Percentiles rank a stretch among this genome's conserved stretches.
Conservation (phyloP, 192 early-diverging fungal genomes). For the Entomortierella chlamydospora region DNA sequence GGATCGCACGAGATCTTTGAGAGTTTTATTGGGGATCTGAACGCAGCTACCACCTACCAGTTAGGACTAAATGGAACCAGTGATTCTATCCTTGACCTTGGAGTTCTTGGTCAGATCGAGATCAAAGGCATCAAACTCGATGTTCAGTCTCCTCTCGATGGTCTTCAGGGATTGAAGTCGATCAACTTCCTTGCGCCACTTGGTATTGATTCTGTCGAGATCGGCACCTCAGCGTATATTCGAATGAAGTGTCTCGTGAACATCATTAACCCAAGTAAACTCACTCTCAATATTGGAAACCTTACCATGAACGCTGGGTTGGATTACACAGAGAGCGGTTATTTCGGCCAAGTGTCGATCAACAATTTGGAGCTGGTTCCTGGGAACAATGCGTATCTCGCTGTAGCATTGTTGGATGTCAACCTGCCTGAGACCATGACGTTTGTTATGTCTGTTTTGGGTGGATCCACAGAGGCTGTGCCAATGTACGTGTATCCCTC, state of each 20-base stretch:
- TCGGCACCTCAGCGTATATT: not conserved
- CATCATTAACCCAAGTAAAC: conserved; percentile 52
- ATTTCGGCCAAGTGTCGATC: not conserved
- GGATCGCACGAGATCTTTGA: conserved; percentile 51
- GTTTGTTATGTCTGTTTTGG: not conserved
- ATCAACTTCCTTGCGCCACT: conserved; percentile 1
- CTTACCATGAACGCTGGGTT: conserved; percentile 3
- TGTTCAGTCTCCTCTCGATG: conserved; percentile 43
- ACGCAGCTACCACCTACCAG: conserved; percentile 30
- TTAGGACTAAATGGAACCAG: conserved; percentile 63
- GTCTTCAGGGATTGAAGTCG: conserved; percentile 41
- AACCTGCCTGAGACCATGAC: not conserved
- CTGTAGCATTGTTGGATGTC: not conserved
- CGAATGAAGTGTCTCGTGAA: not conserved
- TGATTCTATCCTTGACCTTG: conserved; percentile 47
- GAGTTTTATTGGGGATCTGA: conserved; percentile 59
- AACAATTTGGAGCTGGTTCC: conserved; percentile 4
- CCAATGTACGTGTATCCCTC: not conserved
- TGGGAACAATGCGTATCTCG: not conserved
- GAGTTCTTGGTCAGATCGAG: conserved; percentile 50
- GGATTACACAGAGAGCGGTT: not conserved
- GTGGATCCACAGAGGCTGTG: too few relatives aligned
- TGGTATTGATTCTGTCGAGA: not conserved
- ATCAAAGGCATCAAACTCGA: conserved; percentile 56
- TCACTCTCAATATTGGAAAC: conserved; percentile 33